Evolutionary conservation across 345 rosid species (phyloP), one percentile per base, ranked within the genome.

Genomic region (Mallotus nudiflorus): DNA sequence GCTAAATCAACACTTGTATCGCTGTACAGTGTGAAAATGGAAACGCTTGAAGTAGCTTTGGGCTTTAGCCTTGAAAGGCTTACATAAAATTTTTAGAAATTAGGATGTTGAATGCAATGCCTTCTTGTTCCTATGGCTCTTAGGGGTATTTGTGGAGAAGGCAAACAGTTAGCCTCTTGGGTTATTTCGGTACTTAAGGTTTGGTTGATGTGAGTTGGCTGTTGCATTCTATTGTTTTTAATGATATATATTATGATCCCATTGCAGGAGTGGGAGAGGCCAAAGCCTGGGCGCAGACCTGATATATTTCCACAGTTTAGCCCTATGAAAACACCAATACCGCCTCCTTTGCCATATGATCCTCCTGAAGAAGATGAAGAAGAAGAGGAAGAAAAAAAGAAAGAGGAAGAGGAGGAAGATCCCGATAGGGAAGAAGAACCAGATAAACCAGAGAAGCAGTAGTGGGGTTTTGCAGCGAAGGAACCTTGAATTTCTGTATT

Each of bases 311-410:
- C 96, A 0, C 85, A 88, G 72, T 90, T 88, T 76, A 88, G 93
- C 46, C 96, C 93, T 0, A 85, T 90, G 91, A 90, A 86, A 78
- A 88, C 93, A 75, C 93, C 93, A 1, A 84, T 88, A 49, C 96
- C 96, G 9, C 87, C 86, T 0, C 96, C 93, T 0, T 70, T 86
- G 82, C 91, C 96, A 52, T 84, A 77, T 70, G 96, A 88, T 82
- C 93, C 93, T 62, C 93, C 91, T 0, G 86, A 76, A 71, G 91
- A 86, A 68, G 96, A 90, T 3, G 96, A 90, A 50, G 91, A 86
- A 63, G 92, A 85, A 50, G 95, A 85, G 52, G 93, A 90, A 63
- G 69, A 81, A 56, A 73, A 81, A 62, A 77, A 82, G 75, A 75
- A 80, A 73, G 87, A 88, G 78, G 88, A 82, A 75, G 88, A 85